These are phyloP conservation scores for Coemansia sp. DNA, from an alignment of 192 early-diverging fungal species.

Conservation along the genomic window DNA sequence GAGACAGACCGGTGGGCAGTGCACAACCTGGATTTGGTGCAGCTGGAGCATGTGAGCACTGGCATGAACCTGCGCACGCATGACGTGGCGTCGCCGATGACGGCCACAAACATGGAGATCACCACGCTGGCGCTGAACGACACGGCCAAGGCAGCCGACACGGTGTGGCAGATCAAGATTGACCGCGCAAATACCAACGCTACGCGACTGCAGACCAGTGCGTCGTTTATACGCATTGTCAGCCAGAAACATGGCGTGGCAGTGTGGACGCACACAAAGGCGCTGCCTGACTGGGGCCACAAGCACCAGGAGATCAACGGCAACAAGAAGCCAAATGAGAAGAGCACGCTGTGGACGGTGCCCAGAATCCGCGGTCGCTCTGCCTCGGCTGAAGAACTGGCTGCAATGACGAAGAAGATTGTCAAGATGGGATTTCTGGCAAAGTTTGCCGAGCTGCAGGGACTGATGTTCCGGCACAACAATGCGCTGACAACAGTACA, in stretches of 20 bases:
- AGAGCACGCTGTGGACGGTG: slow-evolving; percentile 75
- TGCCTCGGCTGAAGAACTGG: slow-evolving; percentile 30
- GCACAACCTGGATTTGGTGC: slow-evolving; percentile 61
- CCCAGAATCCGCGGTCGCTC: slow-evolving; percentile 74
- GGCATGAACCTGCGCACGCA: slow-evolving; percentile 66
- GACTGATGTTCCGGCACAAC: slow-evolving; percentile 88
- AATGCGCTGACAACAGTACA: slow-evolving; percentile 84
- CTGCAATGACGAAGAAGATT: slow-evolving; percentile 21
- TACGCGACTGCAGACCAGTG: slow-evolving; percentile 32
- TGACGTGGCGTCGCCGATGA: slow-evolving; percentile 77
- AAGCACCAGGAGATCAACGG: slow-evolving; percentile 92
- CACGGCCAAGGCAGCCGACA: slow-evolving; percentile 31
- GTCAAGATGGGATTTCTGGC: slow-evolving; percentile 60
- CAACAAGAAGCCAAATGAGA: slow-evolving; percentile 84
- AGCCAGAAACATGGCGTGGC: slow-evolving; percentile 71
- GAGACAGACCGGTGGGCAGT: slow-evolving; percentile 58
- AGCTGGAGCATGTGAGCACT: slow-evolving; percentile 62
- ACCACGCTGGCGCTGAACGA: slow-evolving; percentile 58
- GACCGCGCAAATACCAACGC: slow-evolving; percentile 44
- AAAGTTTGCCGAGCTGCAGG: slow-evolving; percentile 89
- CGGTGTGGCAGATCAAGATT: slow-evolving; percentile 64
- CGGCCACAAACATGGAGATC: slow-evolving; percentile 78
- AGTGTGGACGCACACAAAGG: slow-evolving; percentile 69
- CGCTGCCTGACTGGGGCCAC: slow-evolving; percentile 90
- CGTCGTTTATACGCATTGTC: slow-evolving; percentile 53